Base-by-base conservation (phyloP, 345 rosid species). In the Rhizophora mangle region DNA sequence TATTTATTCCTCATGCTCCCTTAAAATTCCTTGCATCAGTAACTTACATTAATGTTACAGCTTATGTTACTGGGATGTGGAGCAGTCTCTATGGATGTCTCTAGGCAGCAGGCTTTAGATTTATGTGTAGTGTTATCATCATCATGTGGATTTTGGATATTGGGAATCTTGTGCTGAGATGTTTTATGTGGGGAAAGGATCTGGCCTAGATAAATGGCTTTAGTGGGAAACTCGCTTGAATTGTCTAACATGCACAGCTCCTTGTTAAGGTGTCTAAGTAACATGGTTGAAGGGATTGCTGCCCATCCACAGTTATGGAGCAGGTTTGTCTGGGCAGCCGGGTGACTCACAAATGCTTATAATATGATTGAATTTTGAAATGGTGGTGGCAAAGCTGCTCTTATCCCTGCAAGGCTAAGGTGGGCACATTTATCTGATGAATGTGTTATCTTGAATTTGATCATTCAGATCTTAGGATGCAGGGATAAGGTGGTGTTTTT, bases 381-480 rank as follows among this genome's bases (percentile, higher is more conserved):
- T 76, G 83, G 66, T 76, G 82, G 67, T 76, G 84, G 73, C 74
- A 83, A 72, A 59, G 84, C 78, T 76, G 85, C 81, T 87, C 88
- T 89, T 89, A 91, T 94, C 97, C 97, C 98, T 91, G 97, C 91
- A 82, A 83, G 81, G 86, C 87, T 88, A 91, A 93, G 97, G 97
- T 91, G 96, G 96, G 96, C 95, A 91, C 91, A 88, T 88, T 88
- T 89, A 77, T 86, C 72, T 77, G 83, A 76, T 82, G 92, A 87
- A 89, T 86, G 87, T 89, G 89, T 89, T 78, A 80, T 87, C 84
- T 87, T 89, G 78, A 83, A 81, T 85, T 84, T 73, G 92, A 82
- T 81, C 84, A 67, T 72, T 81, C 60, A 66, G 90, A 83, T 82
- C 89, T 60, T 85, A 63, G 86, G 80, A 76, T 84, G 98, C 95